Base-by-base conservation (phyloP, 441 rosid species). In the Biscutella laevigata region DNA sequence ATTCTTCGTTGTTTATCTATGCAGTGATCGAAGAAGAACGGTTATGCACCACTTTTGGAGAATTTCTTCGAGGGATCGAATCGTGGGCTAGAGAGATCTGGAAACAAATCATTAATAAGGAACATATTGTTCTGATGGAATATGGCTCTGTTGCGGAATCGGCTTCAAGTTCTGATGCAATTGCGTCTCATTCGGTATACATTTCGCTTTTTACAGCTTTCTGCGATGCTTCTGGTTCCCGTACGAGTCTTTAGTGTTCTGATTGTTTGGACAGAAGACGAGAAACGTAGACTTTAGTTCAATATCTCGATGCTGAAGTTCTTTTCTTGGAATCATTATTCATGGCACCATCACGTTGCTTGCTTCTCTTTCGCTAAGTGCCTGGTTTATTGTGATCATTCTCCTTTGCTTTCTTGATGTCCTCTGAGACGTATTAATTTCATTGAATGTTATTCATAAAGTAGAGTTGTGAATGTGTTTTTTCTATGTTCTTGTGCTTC, bases 151-250 rank as follows among this genome's bases (percentile, higher is more conserved):
- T 60, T 19, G 27, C 44, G 6, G 43, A 21, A 19, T 52, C 59
- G 47, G 1, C 59, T 65, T 0, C 58, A 27, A 49, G 47, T 43
- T 56, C 58, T 33, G 58, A 64, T 49, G 34, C 42, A 27, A 50
- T 47, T 56, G 41, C 60, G 37, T 51, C 65, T 41, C 64, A 58
- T 38, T 44, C 44, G 61, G 70, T 58, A 66, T n/a, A 25, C 44
- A 4, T 54, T 63, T 55, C 15, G 47, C 50, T 22, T 43, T n/a
- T n/a, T n/a, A 50, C 36, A 17, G 43, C 13, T 41, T 61, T 46
- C 20, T 26, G 36, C 33, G 33, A 47, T 55, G 43, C 30, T 48
- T 24, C 1, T 22, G n/a, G 16, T 29, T 19, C 22, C 28, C 49
- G 19, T 43, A n/a, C n/a, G 48, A 14, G 21, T 45, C 34, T 17